Evolutionary conservation across 2,329 filamentous ascomycete genomes (phyloP).

Genomic region (Fusarium paranaense): DNA sequence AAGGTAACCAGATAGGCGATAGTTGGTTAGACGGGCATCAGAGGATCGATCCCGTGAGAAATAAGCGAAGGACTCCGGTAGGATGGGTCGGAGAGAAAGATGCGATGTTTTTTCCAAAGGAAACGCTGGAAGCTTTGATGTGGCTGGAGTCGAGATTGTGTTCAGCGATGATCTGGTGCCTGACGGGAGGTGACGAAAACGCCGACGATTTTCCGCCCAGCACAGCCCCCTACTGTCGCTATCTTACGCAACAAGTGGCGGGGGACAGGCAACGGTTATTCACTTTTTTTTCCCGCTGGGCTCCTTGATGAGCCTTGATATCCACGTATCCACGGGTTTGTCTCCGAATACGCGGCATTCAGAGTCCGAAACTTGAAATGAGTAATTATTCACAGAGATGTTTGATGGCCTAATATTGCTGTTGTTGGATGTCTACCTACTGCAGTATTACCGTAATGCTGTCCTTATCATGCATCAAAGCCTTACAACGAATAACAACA

Average conservation of each 20-base stretch:
- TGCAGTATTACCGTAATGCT: background rate
- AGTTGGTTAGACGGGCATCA: constrained; percentile 43
- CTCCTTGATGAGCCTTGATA: background rate
- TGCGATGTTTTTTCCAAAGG: constrained; percentile 40
- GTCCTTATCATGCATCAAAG: background rate
- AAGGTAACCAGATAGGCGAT: constrained; percentile 26
- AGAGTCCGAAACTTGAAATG: constrained; percentile 1
- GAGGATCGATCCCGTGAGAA: constrained; percentile 24
- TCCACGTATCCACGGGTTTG: constrained; percentile 4
- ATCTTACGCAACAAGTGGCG: constrained; percentile 42
- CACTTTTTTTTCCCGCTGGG: background rate
- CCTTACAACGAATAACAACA: constrained; percentile 11
- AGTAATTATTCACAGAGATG: background rate
- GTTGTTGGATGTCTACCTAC: background rate
- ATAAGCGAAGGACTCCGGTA: constrained; percentile 17
- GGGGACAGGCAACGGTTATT: constrained; percentile 10
- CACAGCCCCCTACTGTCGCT: constrained; percentile 46
- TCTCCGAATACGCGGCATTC: constrained; percentile 28
- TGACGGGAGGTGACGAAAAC: constrained; percentile 49
- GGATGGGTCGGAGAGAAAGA: constrained; percentile 24
- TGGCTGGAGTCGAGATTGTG: constrained; percentile 45
- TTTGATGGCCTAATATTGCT: background rate
- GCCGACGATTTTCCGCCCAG: constrained; percentile 52
- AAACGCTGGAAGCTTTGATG: constrained; percentile 42
- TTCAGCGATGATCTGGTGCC: constrained; percentile 48